Evolutionary conservation across 2,329 filamentous ascomycete species (phyloP), one percentile per base, ranked within the genome.

Genomic region (Coniochaeta sp.): DNA sequence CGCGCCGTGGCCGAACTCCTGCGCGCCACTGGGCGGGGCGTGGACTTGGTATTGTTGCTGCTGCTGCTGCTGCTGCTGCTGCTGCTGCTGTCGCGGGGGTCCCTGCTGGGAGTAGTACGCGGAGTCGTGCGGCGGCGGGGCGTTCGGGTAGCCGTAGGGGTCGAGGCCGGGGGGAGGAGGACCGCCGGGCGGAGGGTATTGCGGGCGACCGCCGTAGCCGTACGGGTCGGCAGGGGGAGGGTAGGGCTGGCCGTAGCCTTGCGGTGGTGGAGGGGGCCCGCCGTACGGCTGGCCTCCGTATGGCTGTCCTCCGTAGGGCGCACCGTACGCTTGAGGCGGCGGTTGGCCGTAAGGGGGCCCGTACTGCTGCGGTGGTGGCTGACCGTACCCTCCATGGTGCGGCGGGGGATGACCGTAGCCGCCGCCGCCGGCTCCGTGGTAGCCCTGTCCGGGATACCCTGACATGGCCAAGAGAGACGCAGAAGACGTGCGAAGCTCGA

Each of bases 1-100:
- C 0, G 89, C 88, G 62, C 88, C 88, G 64, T 87, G 81, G 57
- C 88, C 86, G 66, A 89, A 89, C 64, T 79, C 71, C 70, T 88
- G 84, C 7, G 77, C 73, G 1, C 73, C 75, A 3, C 73, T 71
- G 0, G 83, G 81, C 16, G 81, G 81, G 68, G 63, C 64, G 66
- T 69, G 65, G 42, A 71, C 68, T 7, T 65, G 62, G 61, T 70
- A 69, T 4, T 68, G 68, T 14, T 50, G 19, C 17, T 52, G 59
- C 69, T 71, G 19, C 69, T 70, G 55, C 71, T 69, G 68, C 17
- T 65, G 62, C 60, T 70, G 69, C 4, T 68, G 68, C 5, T 50
- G 19, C 17, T 52, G 59, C 69, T 71, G 19, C 69, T 70, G 55
- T 72, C 70, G 68, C 17, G 79, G 79, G 24, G 78, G 77, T 22